Evolutionary conservation across 2,329 filamentous ascomycete species (phyloP).

Genomic region (Xylaria sp.): DNA sequence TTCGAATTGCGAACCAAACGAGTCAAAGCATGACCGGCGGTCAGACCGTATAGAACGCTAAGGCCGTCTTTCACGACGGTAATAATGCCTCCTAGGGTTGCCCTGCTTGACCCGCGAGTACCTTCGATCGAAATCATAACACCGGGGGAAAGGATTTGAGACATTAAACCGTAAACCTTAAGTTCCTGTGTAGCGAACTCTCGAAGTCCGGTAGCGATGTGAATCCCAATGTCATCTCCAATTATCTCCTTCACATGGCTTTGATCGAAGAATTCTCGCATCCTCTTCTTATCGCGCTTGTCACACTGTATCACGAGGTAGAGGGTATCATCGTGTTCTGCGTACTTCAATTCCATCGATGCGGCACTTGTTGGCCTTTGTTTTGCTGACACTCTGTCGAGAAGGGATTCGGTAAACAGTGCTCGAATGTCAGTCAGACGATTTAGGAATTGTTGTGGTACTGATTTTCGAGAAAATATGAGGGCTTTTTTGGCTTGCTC

Average conservation of each 20-base stretch:
- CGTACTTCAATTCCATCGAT: slow-evolving; percentile 25
- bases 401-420: slow-evolving; percentile 10
- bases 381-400: slow-evolving; percentile 18
- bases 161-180: neutral
- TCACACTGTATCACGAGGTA: slow-evolving; percentile 31
- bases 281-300: slow-evolving; percentile 17
- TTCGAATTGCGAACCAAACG: neutral
- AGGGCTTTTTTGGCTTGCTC: neutral
- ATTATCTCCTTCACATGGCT: slow-evolving; percentile 19
- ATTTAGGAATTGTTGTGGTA: slow-evolving; percentile 12
- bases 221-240: slow-evolving; percentile 16
- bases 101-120: neutral
- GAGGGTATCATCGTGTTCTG: neutral
- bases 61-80: neutral
- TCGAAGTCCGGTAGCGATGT: slow-evolving; percentile 21
- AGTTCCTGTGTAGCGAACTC: slow-evolving; percentile 6
- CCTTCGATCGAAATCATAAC: slow-evolving; percentile 5
- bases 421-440: slow-evolving; percentile 16
- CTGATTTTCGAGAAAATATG: slow-evolving; percentile 17
- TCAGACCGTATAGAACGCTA: slow-evolving; percentile 15
- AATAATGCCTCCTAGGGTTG: slow-evolving; percentile 25
- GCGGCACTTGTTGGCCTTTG: slow-evolving; percentile 6
- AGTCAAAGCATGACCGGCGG: slow-evolving; percentile 23
- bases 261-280: slow-evolving; percentile 26
- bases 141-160: neutral